Evolutionary conservation across 352 stramenopile species (phyloP).

Genomic region (Pythium sp.): DNA sequence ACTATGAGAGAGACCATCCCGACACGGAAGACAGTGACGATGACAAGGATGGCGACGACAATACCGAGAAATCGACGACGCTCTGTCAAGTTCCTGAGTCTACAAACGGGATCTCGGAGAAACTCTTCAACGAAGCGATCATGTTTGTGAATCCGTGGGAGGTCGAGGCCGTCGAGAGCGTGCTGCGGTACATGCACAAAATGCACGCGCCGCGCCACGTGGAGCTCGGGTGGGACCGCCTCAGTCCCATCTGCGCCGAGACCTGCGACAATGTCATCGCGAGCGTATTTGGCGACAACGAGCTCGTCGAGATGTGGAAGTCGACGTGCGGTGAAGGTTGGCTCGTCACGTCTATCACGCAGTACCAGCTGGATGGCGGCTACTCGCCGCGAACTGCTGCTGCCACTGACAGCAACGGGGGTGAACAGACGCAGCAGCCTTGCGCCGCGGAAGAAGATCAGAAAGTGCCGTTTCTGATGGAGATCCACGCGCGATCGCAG

Average conservation of each 20-base stretch:
- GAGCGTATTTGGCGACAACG: constrained; percentile 54
- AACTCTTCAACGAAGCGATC: constrained; percentile 49
- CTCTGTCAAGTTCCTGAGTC: not conserved
- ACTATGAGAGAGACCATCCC: not conserved
- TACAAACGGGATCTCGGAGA: constrained; percentile 11
- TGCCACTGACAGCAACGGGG: not conserved
- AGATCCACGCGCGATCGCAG: constrained; percentile 69
- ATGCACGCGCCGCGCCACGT: constrained; percentile 41
- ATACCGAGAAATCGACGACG: not conserved
- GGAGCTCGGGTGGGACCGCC: constrained; percentile 72
- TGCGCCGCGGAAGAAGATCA: constrained; percentile 32
- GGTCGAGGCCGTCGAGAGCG: constrained; percentile 66
- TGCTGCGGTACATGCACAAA: constrained; percentile 62
- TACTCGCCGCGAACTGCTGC: constrained; percentile 20
- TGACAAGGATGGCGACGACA: not conserved
- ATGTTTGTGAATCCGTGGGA: constrained; percentile 86
- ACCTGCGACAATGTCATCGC: constrained; percentile 64
- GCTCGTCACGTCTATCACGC: constrained; percentile 79
- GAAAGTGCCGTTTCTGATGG: constrained; percentile 56
- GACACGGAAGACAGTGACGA: not conserved
- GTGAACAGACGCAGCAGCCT: not conserved
- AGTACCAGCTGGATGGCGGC: constrained; percentile 71
- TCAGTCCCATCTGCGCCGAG: constrained; percentile 62
- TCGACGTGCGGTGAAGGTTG: constrained; percentile 66
- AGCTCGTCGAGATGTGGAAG: constrained; percentile 74